Evolutionary conservation across 2,329 filamentous ascomycete genomes (phyloP), one percentile per base, ranked within the genome.

Genomic region (Scedosporium apiospermum): DNA sequence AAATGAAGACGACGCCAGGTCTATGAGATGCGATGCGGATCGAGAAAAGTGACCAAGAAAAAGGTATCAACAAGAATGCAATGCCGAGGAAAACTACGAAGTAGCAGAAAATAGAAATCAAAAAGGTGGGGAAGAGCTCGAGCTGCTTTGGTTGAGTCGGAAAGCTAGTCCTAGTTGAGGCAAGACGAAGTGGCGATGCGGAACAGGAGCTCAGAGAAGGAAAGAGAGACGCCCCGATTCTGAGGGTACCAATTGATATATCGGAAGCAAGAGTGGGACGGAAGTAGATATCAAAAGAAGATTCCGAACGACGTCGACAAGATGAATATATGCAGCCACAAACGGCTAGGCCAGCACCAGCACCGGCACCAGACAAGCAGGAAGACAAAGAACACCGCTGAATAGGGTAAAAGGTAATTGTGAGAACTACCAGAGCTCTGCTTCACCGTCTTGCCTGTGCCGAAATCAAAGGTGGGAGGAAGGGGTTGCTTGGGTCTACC

Each of bases 381-480:
- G 55, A 58, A 38, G 55, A 41, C 55, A 41, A 38, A 38, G 34
- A 58, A 58, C 55, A 58, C 55, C 55, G n/a, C 27, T 16, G n/a
- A 9, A 27, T 23, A n/a, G 27, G 23, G 55, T n/a, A 16, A 58
- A 58, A 41, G 55, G 55, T 58, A 58, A 23, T 58, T 38, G 55
- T 12, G 16, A 34, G 60, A 78, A 76, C 78, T 81, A 73, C 78
- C 78, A 74, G 79, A 80, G 79, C 76, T 78, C 73, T 76, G 76
- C 72, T 72, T 72, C 69, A 66, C 68, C 49, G 60, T 61, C 30
- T 44, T 57, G 60, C 49, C 60, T 61, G 49, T 44, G 46, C 49
- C 30, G 68, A 63, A 67, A 68, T 58, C 57, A 38, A 30, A 38
- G 30, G 57, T 65, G 62, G 62, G 61, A 59, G 66, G 66, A 42